A percentile compares a stretch with the other conserved stretches of the same genome.
These are phyloP conservation scores for Pythium scleroteichum DNA, from an alignment of 352 stramenopile species.

Conservation along the genomic window DNA sequence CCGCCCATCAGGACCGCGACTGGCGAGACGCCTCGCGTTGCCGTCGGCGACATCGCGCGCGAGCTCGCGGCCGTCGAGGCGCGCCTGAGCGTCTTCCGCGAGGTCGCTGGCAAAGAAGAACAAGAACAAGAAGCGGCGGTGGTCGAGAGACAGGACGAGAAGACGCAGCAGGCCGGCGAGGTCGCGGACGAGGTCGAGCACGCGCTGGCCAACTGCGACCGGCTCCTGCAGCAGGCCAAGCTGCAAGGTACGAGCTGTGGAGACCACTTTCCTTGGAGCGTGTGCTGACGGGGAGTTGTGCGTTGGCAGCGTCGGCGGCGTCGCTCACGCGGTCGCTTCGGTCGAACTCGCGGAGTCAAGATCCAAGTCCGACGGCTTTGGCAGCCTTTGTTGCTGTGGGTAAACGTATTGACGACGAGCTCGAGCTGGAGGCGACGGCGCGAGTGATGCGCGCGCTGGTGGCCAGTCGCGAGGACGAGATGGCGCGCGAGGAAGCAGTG, in stretches of 20 bases:
- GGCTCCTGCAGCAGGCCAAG: conserved; percentile 39
- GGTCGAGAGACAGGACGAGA: not conserved
- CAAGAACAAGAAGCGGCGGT: not conserved
- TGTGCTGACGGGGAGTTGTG: not conserved
- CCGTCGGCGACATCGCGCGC: conserved; percentile 8
- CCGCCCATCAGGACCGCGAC: not conserved
- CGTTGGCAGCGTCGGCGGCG: conserved; percentile 12
- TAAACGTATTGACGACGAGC: conserved; percentile 21
- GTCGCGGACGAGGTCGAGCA: conserved; percentile 57
- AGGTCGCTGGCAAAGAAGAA: too few relatives aligned
- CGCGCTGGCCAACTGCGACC: conserved; percentile 52
- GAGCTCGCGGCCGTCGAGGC: conserved; percentile 20
- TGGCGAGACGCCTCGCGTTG: not conserved
- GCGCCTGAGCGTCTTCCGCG: conserved; percentile 34
- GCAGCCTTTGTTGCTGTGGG: not conserved
- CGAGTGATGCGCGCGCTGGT: conserved; percentile 37
- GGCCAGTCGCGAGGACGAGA: conserved; percentile 37
- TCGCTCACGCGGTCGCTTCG: conserved; percentile 16
- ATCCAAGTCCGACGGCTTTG: not conserved
- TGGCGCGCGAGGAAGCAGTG: conserved; percentile 31
- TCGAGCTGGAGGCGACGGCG: conserved; percentile 35
- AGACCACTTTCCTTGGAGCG: not conserved
- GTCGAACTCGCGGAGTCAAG: not conserved
- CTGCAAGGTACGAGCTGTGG: conserved; percentile 13
- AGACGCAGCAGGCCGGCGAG: conserved; percentile 37